A percentile compares a stretch with the other conserved stretches of the same genome.
Conservation (phyloP, 768 basidiomycete species). For the Tremella mesenterica region DNA sequence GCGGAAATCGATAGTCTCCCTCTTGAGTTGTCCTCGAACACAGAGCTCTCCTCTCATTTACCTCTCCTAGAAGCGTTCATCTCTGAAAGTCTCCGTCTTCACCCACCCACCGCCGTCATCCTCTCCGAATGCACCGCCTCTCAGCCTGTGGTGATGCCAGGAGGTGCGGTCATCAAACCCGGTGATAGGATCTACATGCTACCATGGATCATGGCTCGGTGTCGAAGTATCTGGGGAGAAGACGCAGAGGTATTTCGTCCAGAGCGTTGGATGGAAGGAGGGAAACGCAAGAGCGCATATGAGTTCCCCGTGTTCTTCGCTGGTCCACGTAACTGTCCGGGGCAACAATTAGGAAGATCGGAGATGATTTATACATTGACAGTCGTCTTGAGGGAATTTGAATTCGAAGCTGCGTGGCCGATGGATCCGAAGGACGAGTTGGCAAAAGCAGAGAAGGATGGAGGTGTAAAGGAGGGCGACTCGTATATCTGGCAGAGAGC, state of each 20-base stretch:
- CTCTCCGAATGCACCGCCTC: conserved; percentile 12
- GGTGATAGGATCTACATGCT: conserved; percentile 22
- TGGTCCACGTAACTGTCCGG: conserved; percentile 30
- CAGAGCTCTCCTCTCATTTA: conserved; percentile 4
- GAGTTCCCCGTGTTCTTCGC: conserved; percentile 32
- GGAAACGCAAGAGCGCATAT: conserved; percentile 14
- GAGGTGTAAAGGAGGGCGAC: too few relatives aligned
- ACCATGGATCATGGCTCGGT: conserved; percentile 21
- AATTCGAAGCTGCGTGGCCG: conserved; percentile 13
- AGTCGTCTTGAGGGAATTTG: conserved; percentile 14
- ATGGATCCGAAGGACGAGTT: conserved; percentile 2
- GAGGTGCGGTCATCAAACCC: conserved; percentile 8
- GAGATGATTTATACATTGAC: conserved; percentile 19
- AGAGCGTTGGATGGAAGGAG: conserved; percentile 14
- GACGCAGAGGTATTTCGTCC: conserved; percentile 21
- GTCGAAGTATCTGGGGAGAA: conserved; percentile 16
- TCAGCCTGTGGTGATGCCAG: conserved; percentile 16
- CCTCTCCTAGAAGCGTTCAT: conserved; percentile 16
- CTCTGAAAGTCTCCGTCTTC: conserved; percentile 25
- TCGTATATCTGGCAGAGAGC: too few relatives aligned
- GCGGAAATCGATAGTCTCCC: conserved; percentile 2
- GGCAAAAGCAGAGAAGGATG: too few relatives aligned
- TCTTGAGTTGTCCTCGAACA: neutral
- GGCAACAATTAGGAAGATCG: conserved; percentile 22
- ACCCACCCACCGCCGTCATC: conserved; percentile 25